Base-by-base conservation (phyloP, 2,329 filamentous ascomycete species). In the Sporothrix sp. region DNA sequence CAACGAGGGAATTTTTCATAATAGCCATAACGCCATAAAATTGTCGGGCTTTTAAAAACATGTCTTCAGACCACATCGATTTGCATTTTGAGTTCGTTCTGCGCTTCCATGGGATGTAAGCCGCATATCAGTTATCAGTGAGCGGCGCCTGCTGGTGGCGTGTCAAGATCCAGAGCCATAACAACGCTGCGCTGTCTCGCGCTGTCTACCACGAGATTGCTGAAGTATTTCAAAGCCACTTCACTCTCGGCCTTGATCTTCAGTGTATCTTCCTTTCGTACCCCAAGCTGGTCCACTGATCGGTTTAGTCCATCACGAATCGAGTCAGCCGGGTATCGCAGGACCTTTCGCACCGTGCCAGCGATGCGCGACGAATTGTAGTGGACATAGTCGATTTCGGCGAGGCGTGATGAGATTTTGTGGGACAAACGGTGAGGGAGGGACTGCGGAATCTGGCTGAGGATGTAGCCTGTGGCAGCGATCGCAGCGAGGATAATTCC, bases 341-440 rank as follows among this genome's bases (percentile, higher is more conserved):
- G 79, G 8, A 95, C 88, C 63, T 89, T 87, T 58, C 91, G 87
- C 37, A 95, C 88, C 50, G 94, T 85, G 23, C 80, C 76, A 20
- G 87, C 84, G 61, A 98, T 94, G 49, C 93, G 86, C 16, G 78
- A 74, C 39, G 89, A 81, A 70, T 98, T 98, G 57, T 79, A 70
- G 66, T 98, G 93, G 1, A 93, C 87, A 63, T 97, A 98, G 69
- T 98, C 93, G 62, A 95, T 81, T 16, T 85, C 78, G 7, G 78
- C 71, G 33, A 98, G 81, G 60, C 89, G 87, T 28, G 79, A 72
- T 2, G 88, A 84, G 52, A 98, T 85, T 69, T 97, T 97, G 61
- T 76, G 76, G 37, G 85, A 84, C 6, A 98, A 79, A 10, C 89
- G 88, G 48, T 84, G 84, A 2, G 93, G 93, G 0, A 98, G 80